phyloP scores from a whole-genome alignment of 1,139 yeast genomes.

The Nakaseomyces delphensis region DNA sequence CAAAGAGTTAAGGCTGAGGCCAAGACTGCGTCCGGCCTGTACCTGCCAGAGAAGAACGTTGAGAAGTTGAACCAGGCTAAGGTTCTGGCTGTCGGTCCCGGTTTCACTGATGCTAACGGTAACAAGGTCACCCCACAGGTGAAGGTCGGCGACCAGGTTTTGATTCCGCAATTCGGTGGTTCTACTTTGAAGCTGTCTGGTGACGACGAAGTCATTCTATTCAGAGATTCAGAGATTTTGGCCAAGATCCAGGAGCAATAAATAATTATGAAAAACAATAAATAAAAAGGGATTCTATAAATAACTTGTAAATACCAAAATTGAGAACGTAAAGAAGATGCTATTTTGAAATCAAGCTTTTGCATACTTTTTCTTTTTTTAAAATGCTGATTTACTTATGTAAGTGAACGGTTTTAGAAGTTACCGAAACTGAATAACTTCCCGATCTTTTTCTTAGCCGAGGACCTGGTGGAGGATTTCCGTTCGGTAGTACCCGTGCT shows the following conservation, averaged over 20 bases:
- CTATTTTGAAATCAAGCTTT: too few species aligned
- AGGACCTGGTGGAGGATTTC: background rate
- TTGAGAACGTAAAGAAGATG: background rate
- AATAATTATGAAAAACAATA: background rate
- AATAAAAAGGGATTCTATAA: background rate
- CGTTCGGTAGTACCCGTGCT: background rate
- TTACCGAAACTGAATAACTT: slow-evolving; percentile 6
- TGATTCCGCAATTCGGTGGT: slow-evolving; percentile 89
- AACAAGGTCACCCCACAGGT: slow-evolving; percentile 64
- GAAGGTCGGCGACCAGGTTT: slow-evolving; percentile 80
- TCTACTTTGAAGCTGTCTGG: slow-evolving; percentile 71
- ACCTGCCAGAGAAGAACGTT: slow-evolving; percentile 93
- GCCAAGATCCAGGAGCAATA: slow-evolving; percentile 61
- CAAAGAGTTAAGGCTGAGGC: slow-evolving; percentile 89
- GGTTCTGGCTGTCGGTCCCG: slow-evolving; percentile 80
- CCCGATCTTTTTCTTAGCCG: slow-evolving; percentile 2
- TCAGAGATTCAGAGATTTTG: slow-evolving; percentile 87
- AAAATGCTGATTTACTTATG: background rate
- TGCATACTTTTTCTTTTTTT: background rate
- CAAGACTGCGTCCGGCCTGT: slow-evolving; percentile 89
- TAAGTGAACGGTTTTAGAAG: background rate
- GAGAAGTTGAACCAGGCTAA: slow-evolving; percentile 82
- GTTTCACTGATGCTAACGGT: slow-evolving; percentile 62
- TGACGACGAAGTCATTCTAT: slow-evolving; percentile 65
- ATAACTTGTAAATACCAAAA: slow-evolving; percentile 1